Conservation (phyloP, 495 filamentous ascomycete species). For the Penicillium silybi region DNA sequence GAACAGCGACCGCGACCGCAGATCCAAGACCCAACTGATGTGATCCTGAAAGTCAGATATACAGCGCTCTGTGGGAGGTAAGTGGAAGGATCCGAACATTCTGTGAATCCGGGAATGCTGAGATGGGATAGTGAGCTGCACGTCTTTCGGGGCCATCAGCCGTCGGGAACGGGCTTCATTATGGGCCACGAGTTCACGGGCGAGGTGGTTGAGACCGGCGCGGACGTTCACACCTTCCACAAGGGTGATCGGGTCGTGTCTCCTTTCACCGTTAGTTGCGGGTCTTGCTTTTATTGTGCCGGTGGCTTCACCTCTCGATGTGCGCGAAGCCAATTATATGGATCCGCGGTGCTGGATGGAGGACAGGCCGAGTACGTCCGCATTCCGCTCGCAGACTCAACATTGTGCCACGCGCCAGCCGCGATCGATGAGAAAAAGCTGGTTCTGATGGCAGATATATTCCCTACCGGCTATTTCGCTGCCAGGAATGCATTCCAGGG, state of each 20-base stretch:
- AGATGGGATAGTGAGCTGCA: constrained; percentile 20
- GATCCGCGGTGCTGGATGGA: constrained; percentile 66
- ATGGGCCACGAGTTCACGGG: constrained; percentile 44
- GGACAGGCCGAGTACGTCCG: constrained; percentile 86
- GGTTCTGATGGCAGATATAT: constrained; percentile 57
- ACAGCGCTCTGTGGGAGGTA: constrained; percentile 88
- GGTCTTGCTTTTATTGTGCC: constrained; percentile 79
- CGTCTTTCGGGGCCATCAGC: constrained; percentile 27
- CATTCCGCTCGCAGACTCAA: constrained; percentile 76
- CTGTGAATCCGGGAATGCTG: not conserved
- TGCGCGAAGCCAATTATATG: constrained; percentile 61
- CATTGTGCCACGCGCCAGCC: constrained; percentile 62
- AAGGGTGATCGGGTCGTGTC: constrained; percentile 48
- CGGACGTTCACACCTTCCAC: constrained; percentile 49
- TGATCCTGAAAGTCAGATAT: constrained; percentile 76
- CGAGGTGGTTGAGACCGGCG: constrained; percentile 17
- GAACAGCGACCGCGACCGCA: constrained; percentile 43
- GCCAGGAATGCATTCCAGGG: constrained; percentile 67
- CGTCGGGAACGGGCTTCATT: constrained; percentile 60
- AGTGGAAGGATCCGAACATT: constrained; percentile 10
- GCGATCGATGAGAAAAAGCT: constrained; percentile 70
- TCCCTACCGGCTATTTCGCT: constrained; percentile 81
- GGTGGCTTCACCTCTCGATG: constrained; percentile 52
- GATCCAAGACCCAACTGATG: constrained; percentile 67
- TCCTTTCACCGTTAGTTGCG: constrained; percentile 69